Conservation (phyloP, 176 grass and related monocot species). For the Musa itinerans region DNA sequence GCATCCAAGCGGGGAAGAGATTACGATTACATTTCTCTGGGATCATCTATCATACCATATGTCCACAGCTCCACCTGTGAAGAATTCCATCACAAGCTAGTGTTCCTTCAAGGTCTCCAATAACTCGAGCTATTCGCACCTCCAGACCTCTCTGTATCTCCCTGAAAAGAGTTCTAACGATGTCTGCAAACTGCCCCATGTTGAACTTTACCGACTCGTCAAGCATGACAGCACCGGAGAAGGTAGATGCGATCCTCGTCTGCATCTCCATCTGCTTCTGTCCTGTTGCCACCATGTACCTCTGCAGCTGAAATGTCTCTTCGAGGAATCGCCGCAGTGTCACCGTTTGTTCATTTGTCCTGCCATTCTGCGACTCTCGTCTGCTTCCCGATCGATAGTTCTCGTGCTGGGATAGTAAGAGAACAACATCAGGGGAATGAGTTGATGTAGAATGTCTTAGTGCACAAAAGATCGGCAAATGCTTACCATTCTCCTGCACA, state of each 20-base stretch:
- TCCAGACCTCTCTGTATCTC: slow-evolving; percentile 79
- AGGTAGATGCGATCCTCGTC: slow-evolving; percentile 34
- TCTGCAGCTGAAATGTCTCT: slow-evolving; percentile 79
- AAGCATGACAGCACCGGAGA: slow-evolving; percentile 1
- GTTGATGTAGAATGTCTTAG: not conserved
- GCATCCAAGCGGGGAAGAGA: no score
- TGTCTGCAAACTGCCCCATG: slow-evolving; percentile 48
- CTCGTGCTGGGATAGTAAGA: slow-evolving; percentile 34
- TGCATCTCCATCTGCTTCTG: slow-evolving; percentile 81
- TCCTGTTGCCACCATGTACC: slow-evolving; percentile 68
- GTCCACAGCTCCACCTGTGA: slow-evolving; percentile 10
- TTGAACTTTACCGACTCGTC: slow-evolving; percentile 34
- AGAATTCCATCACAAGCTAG: slow-evolving; percentile 76
- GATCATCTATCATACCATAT: no score
- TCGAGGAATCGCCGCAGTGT: slow-evolving; percentile 47
- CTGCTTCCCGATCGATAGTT: slow-evolving; percentile 31
- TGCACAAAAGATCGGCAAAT: not conserved
- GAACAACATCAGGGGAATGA: not conserved
- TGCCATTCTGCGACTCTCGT: not conserved
- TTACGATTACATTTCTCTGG: no score
- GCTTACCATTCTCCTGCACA: slow-evolving; percentile 62
- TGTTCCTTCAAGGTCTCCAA: slow-evolving; percentile 68
- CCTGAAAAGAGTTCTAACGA: slow-evolving; percentile 48
- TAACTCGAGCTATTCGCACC: slow-evolving; percentile 58
- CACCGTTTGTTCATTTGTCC: slow-evolving; percentile 23